Base-by-base conservation (phyloP, 2,329 filamentous ascomycete genomes). In the Colletotrichum euphorbiae region DNA sequence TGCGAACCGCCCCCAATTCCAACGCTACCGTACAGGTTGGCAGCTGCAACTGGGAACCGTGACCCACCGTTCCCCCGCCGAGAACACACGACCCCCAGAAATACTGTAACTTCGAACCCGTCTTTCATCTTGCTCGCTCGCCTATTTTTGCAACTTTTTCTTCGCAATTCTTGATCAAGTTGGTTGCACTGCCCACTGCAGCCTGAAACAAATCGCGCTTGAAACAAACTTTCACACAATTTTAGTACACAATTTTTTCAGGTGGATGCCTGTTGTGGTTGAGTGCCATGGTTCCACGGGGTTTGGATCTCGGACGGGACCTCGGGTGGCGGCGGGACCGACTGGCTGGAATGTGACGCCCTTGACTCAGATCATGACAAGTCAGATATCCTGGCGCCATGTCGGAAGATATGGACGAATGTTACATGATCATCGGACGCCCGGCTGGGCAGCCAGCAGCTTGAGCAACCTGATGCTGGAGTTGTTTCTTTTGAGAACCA, bases 41-140 rank as follows among this genome's bases (percentile, higher is more conserved):
- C 42, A 36, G 24, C 57, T 50, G 57, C 45, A 60, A n/a, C 43
- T 50, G 6, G 43, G 45, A 60, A 60, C 28, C 33, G n/a, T 38
- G 31, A 17, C n/a, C 17, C 17, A 50, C 43, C 21, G 6, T 13
- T n/a, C 33, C 17, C 45, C 8, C 45, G 17, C 8, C 57, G 48
- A 7, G 28, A 28, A 28, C 28, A 28, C 7, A 28, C 28, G 12
- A 19, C 19, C 46, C 57, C 57, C 43, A 60, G 57, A 38, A 50
- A n/a, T 12, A 28, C 42, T 57, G 42, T 28, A 46, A 58, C 55
- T 36, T 13, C 42, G 24, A 60, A 15, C 57, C 28, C 28, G 51
- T 60, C 24, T 33, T 60, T 24, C 11, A 40, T 50, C 48, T 60
- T 60, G 43, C 38, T 50, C 50, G 45, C 45, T 51, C 21, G 12